Evolutionary conservation across 148 eudicot genomes (phyloP).

Genomic region (Oxyria digyna): DNA sequence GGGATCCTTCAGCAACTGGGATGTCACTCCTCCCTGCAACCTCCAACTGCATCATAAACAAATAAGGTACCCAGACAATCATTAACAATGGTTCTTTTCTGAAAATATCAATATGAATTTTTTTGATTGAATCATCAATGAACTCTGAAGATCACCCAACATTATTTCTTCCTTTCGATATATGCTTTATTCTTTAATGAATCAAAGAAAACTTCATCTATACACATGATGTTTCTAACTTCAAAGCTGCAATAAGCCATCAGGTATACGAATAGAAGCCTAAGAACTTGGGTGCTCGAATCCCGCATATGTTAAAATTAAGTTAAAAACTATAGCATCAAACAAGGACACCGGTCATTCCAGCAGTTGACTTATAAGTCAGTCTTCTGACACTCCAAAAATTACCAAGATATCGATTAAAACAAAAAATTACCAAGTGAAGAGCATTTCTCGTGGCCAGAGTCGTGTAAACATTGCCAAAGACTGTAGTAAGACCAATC

Average conservation of each 20-base stretch:
- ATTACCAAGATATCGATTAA: no score
- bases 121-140: neutral
- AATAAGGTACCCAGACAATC: neutral
- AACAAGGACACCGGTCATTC: neutral
- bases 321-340: neutral
- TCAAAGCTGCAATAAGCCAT: neutral
- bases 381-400: neutral
- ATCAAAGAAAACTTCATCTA: neutral
- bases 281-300: neutral
- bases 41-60: slow-evolving; percentile 50
- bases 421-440: slow-evolving; percentile 55
- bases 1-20: slow-evolving; percentile 97
- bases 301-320: neutral
- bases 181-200: neutral
- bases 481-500: slow-evolving; percentile 85
- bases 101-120: neutral
- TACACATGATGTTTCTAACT: neutral
- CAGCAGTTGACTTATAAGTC: neutral
- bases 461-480: slow-evolving; percentile 83
- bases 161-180: neutral
- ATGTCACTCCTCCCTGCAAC: slow-evolving; percentile 80
- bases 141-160: neutral
- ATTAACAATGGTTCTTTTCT: neutral
- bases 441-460: slow-evolving; percentile 92
- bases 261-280: neutral